Evolutionary conservation across 148 eudicot genomes (phyloP), one percentile per base, ranked within the genome.

Genomic region (Chenopodium suecicum): DNA sequence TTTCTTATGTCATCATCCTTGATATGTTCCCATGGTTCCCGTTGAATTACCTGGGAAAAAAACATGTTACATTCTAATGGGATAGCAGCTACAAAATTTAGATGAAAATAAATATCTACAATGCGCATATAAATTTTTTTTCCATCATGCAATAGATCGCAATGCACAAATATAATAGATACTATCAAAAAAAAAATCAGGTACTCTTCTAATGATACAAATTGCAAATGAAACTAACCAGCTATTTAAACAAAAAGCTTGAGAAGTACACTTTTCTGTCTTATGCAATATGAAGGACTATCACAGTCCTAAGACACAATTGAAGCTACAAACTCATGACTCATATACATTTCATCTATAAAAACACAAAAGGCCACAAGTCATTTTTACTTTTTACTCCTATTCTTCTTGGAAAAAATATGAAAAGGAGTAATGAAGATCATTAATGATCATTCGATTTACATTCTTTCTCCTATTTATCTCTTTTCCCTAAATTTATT

Each of bases 1-100:
- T 91, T 96, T 90, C 91, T 94, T 85, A 96, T 88, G 77, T 89
- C 93, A 46, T 84, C 93, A 78, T 91, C 97, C 86, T 90, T 96
- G 34, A 94, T 91, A 78, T 92, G 95, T 83, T 96, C 99, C 99
- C 99, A 96, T 86, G 97, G 90, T 85, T 96, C 99, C 76, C 99
- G 94, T 90, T 94, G 98, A 73, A 94, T 96, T 41, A 95, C 90
- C 98, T 95, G 70, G 70, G 12, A 69, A 69, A 69, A 69, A 14
- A 27, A 16, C 47, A 54, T 54, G 60, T 13, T 54, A 37, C 17
- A 9, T 34, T 46, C 73, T 6, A 69, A 12, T 65, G 31, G 70
- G 4, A 31, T 31, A 69, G 60, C 60, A 13, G 37, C 20, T 69
- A 69, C 73, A 14, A 71, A 9, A 2, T 12, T 20, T 19, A 37